Evolutionary conservation across 495 filamentous ascomycete genomes (phyloP).

Genomic region (Penicillium cataractarum): DNA sequence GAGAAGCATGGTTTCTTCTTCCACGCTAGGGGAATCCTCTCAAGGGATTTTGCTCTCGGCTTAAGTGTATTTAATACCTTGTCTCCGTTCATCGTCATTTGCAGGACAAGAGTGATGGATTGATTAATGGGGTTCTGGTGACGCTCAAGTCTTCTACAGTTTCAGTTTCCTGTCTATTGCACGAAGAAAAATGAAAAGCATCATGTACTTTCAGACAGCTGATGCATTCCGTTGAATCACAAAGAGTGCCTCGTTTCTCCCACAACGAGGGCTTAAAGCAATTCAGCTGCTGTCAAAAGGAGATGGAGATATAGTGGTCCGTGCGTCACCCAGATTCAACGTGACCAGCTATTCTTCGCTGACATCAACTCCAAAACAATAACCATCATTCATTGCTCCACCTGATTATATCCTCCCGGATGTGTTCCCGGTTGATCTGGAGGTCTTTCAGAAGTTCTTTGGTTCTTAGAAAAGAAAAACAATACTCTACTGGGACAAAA

Average conservation of each 20-base stretch:
- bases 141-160: background rate
- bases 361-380: background rate
- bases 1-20: background rate
- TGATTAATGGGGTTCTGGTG: background rate
- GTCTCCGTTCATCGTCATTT: background rate
- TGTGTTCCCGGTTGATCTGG: background rate
- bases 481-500: slow-evolving; percentile 2
- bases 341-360: background rate
- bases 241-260: too few species aligned
- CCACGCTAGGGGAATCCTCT: too few species aligned
- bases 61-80: too few species aligned
- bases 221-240: too few species aligned
- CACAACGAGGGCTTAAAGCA: too few species aligned
- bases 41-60: too few species aligned
- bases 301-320: background rate
- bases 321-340: slow-evolving; percentile 1
- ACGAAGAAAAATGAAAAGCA: background rate
- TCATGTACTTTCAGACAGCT: background rate
- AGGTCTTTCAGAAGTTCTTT: background rate
- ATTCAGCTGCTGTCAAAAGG: too few species aligned
- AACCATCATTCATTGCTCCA: background rate
- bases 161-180: background rate
- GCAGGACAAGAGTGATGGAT: background rate
- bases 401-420: background rate
- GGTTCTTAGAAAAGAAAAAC: background rate